A percentile compares a stretch with the other conserved stretches of the same genome.
Evolutionary conservation across 176 grass and related monocot species (phyloP).

Genomic region (Raddia guianensis): DNA sequence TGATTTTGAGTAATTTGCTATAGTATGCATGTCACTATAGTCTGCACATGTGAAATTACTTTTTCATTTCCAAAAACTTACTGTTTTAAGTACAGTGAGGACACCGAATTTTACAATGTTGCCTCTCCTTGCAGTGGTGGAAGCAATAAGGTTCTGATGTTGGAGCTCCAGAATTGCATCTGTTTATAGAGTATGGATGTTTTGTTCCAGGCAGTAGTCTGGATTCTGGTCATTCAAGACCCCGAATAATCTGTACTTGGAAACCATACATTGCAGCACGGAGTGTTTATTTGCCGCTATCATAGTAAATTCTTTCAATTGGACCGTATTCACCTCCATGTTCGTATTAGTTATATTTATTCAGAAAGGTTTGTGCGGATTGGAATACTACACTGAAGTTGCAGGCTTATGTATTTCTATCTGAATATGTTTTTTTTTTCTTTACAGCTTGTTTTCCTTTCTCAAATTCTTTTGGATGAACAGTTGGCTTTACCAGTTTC

Average conservation of each 20-base stretch:
- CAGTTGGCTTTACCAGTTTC: neutral
- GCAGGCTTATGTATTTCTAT: conserved; percentile 24
- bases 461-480: neutral
- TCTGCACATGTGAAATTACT: neutral
- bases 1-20: neutral
- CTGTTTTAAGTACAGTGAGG: no score
- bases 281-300: conserved; percentile 23
- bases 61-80: neutral
- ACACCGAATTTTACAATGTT: neutral
- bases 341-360: conserved; percentile 38
- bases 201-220: conserved; percentile 53
- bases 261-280: conserved; percentile 43
- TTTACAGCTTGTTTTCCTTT: neutral
- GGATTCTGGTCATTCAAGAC: conserved; percentile 37
- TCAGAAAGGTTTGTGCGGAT: neutral
- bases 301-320: conserved; percentile 50
- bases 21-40: neutral
- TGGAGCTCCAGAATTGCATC: conserved; percentile 40
- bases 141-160: conserved; percentile 51
- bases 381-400: neutral
- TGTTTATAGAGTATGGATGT: conserved; percentile 45
- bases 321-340: neutral
- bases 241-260: conserved; percentile 48
- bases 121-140: conserved; percentile 42
- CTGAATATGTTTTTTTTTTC: neutral